Evolutionary conservation across 305 asterid genomes (phyloP), one percentile per base, ranked within the genome.

Genomic region (Stenogyne calaminthoides): DNA sequence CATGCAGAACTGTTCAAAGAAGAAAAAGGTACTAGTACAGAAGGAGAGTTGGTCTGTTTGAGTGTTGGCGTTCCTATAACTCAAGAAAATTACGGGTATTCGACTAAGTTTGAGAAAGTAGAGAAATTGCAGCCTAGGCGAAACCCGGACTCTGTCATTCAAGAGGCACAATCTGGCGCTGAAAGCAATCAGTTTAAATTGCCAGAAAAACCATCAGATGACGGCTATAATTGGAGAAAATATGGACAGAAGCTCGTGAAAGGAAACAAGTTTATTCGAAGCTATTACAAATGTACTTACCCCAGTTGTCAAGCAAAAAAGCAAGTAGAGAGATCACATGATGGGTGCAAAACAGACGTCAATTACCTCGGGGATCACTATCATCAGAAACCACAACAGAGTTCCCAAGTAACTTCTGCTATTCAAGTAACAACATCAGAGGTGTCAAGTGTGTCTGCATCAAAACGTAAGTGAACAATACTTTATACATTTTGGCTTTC

Each of bases 221-320:
- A 91, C 83, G 99, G 93, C 18, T 91, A 91, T 80, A 94, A 88
- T 85, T 94, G 99, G 99, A 83, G 99, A 74, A 94, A 94, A 83
- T 94, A 94, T 79, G 99, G 99, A 57, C 99, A 94, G 85, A 94
- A 94, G 84, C 76, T 91, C 65, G 93, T 91, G 52, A 94, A 89
- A 88, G 97, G 97, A 79, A 92, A 92, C 73, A 83, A 81, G 76
- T 92, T 83, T 72, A 74, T 83, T 63, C 95, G 97, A 70, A 90
- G 99, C 89, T 94, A 94, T 80, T 94, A 88, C 85, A 94, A 80
- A 71, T 94, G 99, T 64, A 92, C 98, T 63, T 77, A 75, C 77
- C 77, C 80, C 63, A 87, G 77, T 77, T 94, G 99, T 84, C 82
- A 70, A 67, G 90, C 92, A 5, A 94, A 90, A 82, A 94, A 80